These are phyloP conservation scores for Phaeosphaeria sp. DNA, from an alignment of 2,329 filamentous ascomycete genomes.

Conservation along the genomic window DNA sequence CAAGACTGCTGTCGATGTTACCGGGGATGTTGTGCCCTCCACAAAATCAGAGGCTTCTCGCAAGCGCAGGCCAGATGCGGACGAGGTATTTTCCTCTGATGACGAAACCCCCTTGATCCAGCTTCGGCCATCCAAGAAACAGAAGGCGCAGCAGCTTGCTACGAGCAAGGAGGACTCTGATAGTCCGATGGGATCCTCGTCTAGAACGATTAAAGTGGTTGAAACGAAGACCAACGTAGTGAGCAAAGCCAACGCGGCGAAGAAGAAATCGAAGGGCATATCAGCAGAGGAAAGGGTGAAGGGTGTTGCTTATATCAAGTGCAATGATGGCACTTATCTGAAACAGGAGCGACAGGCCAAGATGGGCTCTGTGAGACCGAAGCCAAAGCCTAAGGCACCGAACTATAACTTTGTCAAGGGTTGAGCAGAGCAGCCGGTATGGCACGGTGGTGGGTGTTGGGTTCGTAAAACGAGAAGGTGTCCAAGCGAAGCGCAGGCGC, in stretches of 20 bases:
- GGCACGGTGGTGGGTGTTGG: background rate
- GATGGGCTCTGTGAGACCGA: background rate
- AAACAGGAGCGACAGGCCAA: background rate
- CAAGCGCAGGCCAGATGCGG: background rate
- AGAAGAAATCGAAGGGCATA: background rate
- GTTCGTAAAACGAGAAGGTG: background rate
- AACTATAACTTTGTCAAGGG: background rate
- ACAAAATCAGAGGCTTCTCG: background rate
- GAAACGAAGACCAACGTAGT: background rate
- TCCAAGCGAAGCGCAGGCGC: background rate
- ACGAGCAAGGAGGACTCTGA: background rate
- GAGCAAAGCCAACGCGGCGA: background rate
- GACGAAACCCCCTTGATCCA: background rate
- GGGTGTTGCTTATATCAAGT: background rate
- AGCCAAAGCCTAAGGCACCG: background rate
- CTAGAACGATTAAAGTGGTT: background rate
- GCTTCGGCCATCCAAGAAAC: background rate
- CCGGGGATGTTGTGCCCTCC: background rate
- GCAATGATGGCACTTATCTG: background rate
- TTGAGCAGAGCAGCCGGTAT: background rate
- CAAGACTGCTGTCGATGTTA: too few species aligned
- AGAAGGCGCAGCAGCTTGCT: background rate
- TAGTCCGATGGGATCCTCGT: background rate
- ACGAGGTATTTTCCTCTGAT: background rate
- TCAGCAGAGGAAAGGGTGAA: background rate